Evolutionary conservation across 108 stramenopile species (phyloP).

Genomic region (Pseudonitzschia multiseries): DNA sequence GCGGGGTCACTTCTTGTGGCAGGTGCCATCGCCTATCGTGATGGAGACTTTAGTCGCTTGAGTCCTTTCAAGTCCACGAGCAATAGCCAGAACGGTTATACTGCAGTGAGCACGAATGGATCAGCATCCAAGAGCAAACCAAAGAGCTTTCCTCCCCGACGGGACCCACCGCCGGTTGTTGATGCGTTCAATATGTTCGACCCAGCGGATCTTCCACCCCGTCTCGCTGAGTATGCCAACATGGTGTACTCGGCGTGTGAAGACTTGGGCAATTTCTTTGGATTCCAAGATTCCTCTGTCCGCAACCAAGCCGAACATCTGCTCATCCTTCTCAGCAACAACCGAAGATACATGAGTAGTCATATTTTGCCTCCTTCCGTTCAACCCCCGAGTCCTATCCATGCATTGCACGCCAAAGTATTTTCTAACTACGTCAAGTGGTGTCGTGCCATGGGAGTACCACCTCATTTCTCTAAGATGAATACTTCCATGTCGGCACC

Average conservation of each 20-base stretch:
- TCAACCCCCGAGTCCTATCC: constrained; percentile 86
- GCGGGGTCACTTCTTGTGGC: constrained; percentile 55
- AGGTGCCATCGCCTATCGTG: constrained; percentile 54
- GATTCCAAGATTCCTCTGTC: constrained; percentile 90
- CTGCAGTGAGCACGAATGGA: constrained; percentile 20
- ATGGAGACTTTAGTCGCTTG: constrained; percentile 41
- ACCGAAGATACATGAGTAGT: constrained; percentile 92
- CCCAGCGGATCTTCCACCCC: constrained; percentile 86
- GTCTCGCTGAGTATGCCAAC: constrained; percentile 89
- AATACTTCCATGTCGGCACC: constrained; percentile 83
- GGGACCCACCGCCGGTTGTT: constrained; percentile 37
- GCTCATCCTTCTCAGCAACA: constrained; percentile 91
- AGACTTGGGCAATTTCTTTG: constrained; percentile 92
- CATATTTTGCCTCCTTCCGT: constrained; percentile 77
- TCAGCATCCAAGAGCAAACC: constrained; percentile 32
- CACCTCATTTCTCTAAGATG: constrained; percentile 88
- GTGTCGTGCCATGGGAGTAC: constrained; percentile 89
- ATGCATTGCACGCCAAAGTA: constrained; percentile 91
- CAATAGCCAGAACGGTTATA: neutral
- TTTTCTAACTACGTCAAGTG: constrained; percentile 98
- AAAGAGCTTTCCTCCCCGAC: constrained; percentile 5
- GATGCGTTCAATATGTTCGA: constrained; percentile 90
- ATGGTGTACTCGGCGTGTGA: constrained; percentile 92
- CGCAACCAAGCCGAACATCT: constrained; percentile 96
- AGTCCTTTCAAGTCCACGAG: neutral